Base-by-base conservation (phyloP, 2,329 filamentous ascomycete species). In the Aspergillus eucalypticola region DNA sequence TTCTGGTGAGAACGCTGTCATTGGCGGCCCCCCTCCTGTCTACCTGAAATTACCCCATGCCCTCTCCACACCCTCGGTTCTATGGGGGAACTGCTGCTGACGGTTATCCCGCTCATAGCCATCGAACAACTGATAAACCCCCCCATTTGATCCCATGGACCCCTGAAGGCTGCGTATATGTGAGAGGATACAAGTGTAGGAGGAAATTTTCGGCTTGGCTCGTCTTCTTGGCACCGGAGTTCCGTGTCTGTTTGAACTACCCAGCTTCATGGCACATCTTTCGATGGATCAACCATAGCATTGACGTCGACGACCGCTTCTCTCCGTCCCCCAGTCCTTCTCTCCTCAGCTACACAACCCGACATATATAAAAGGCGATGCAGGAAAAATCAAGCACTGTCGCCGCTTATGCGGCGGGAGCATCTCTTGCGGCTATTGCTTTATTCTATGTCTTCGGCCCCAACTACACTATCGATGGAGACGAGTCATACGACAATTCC, bases 381-480 rank as follows among this genome's bases (percentile, higher is more conserved):
- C 90, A 90, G 70, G 90, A 95, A 74, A 92, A 90, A 81, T 88
- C 88, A 58, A 84, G 91, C 60, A 92, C 89, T 7, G 89, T 95
- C 69, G 91, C 92, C 69, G 92, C 91, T 48, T 99, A 99, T 79
- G 95, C 95, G 71, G 95, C 94, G 61, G 94, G 94, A 69, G 95
- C 94, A 62, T 96, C 93, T 57, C 89, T 99, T 64, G 95, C 95
- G 58, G 95, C 95, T 63, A 91, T 96, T 64, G 94, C 95, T 32
- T 86, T 98, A 60, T 91, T 98, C 75, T 99, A 98, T 78, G 94
- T 98, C 69, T 98, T 99, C 78, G 92, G 90, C 8, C 95, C 95
- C n/a, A 98, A 93, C 55, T 98, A 94, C 77, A 91, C 96, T 70
- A 89, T 98, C 75, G 94, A 99, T 78, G 88, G 89, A 72, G 90